A percentile compares a stretch with the other conserved stretches of the same genome.
Conservation (phyloP, 371 early-diverging fungal species). For the Entomophthora muscae region DNA sequence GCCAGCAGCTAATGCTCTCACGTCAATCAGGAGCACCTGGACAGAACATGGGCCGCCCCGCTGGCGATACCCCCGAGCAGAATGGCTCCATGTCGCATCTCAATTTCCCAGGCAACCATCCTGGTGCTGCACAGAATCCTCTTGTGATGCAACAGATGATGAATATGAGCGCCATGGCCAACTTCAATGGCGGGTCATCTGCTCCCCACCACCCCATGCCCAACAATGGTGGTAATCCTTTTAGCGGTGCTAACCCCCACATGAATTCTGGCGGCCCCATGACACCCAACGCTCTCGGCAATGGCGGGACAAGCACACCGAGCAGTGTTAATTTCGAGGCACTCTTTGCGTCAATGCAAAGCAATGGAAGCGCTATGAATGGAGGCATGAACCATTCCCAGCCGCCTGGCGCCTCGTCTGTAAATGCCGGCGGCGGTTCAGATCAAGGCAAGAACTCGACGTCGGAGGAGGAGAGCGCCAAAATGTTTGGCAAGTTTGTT, state of each 20-base stretch:
- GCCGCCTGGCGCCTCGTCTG: not conserved
- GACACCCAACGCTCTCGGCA: not conserved
- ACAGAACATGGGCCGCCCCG: not conserved
- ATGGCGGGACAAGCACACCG: not conserved
- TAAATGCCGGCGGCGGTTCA: not conserved
- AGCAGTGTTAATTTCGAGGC: not conserved
- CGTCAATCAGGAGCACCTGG: not conserved
- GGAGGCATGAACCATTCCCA: not conserved
- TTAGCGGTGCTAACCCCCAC: not conserved
- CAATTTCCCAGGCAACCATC: conserved; percentile 7
- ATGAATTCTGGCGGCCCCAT: not conserved
- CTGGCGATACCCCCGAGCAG: not conserved
- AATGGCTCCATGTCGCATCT: not conserved
- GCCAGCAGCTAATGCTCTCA: conserved; percentile 4
- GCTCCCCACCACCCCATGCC: not conserved
- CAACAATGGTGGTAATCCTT: not conserved
- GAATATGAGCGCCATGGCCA: conserved; percentile 4
- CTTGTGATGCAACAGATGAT: conserved; percentile 6
- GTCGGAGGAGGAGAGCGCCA: not conserved
- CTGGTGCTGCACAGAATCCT: conserved; percentile 4
- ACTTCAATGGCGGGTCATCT: not conserved
- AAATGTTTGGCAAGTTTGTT: not conserved
- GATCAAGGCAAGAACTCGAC: not conserved
- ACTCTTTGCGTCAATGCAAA: not conserved
- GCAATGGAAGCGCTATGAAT: not conserved